phyloP scores from a whole-genome alignment of 2,329 filamentous ascomycete genomes.

The Cephalotrichum gorgonifer region DNA sequence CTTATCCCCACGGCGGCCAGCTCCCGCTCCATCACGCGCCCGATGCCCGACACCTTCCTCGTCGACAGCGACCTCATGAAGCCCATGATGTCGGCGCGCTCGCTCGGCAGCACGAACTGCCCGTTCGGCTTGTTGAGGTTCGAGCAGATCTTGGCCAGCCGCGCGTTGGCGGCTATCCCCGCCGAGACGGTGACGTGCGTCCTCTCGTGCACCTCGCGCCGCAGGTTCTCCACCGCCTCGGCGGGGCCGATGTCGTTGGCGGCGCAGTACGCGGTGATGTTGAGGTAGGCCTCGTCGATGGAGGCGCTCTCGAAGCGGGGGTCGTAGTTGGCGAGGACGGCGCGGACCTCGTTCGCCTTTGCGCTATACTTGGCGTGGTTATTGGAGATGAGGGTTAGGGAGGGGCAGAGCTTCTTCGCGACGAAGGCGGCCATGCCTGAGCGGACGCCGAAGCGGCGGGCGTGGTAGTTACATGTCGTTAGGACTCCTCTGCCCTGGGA shows the following conservation, averaged over 20 bases:
- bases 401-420: slow-evolving; percentile 84
- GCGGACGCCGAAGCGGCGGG: slow-evolving; percentile 79
- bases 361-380: slow-evolving; percentile 87
- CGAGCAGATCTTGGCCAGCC: slow-evolving; percentile 88
- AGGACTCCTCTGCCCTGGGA: slow-evolving; percentile 35
- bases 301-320: slow-evolving; percentile 85
- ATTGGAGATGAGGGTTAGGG: slow-evolving; percentile 69
- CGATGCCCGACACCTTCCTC: slow-evolving; percentile 90
- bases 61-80: slow-evolving; percentile 82
- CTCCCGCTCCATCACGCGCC: slow-evolving; percentile 85
- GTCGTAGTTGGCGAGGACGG: slow-evolving; percentile 79
- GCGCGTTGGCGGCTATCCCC: slow-evolving; percentile 87
- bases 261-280: slow-evolving; percentile 78
- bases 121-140: slow-evolving; percentile 97
- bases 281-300: slow-evolving; percentile 93
- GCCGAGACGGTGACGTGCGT: slow-evolving; percentile 85
- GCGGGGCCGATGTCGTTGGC: slow-evolving; percentile 60
- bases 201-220: slow-evolving; percentile 62
- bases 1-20: slow-evolving; percentile 78
- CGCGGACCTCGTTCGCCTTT: slow-evolving; percentile 80
- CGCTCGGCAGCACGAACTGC: slow-evolving; percentile 66
- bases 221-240: slow-evolving; percentile 67
- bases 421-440: slow-evolving; percentile 96
- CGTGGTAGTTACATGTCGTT: slow-evolving; percentile 74
- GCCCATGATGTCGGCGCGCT: slow-evolving; percentile 63